Evolutionary conservation across 2,329 filamentous ascomycete species (phyloP).

Genomic region (Colletotrichum sp.): DNA sequence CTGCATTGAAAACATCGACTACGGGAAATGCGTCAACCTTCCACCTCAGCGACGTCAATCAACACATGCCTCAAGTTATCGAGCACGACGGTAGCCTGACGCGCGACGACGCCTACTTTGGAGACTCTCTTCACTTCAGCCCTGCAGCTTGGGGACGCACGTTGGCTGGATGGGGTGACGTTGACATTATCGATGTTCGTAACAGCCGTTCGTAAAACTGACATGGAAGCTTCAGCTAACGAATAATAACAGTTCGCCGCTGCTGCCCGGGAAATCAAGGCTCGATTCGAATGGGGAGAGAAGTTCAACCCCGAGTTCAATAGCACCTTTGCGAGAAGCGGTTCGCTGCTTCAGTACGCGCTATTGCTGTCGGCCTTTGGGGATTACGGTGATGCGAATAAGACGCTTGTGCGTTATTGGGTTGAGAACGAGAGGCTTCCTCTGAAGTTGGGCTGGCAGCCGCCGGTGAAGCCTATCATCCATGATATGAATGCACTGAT

Average conservation of each 20-base stretch:
- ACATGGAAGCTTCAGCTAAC: not conserved
- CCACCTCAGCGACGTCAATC: slow-evolving; percentile 29
- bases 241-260: slow-evolving; percentile 9
- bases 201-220: too few relatives aligned
- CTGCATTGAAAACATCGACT: slow-evolving; percentile 24
- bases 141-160: slow-evolving; percentile 25
- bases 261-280: slow-evolving; percentile 28
- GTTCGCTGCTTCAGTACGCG: not conserved
- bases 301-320: slow-evolving; percentile 27
- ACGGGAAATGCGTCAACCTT: slow-evolving; percentile 28
- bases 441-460: not conserved
- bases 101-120: slow-evolving; percentile 29
- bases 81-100: slow-evolving; percentile 35
- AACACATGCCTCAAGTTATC: slow-evolving; percentile 29
- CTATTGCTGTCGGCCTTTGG: not conserved
- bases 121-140: slow-evolving; percentile 32
- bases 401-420: not conserved
- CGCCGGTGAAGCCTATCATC: not conserved
- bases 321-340: not conserved
- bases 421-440: slow-evolving; percentile 1
- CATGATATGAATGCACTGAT: not conserved
- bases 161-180: slow-evolving; percentile 7
- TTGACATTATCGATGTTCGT: not conserved
- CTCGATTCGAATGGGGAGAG: slow-evolving; percentile 24
- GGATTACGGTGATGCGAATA: not conserved